Evolutionary conservation across 257 asterid genomes (phyloP).

Genomic region (Solanum arcanum): DNA sequence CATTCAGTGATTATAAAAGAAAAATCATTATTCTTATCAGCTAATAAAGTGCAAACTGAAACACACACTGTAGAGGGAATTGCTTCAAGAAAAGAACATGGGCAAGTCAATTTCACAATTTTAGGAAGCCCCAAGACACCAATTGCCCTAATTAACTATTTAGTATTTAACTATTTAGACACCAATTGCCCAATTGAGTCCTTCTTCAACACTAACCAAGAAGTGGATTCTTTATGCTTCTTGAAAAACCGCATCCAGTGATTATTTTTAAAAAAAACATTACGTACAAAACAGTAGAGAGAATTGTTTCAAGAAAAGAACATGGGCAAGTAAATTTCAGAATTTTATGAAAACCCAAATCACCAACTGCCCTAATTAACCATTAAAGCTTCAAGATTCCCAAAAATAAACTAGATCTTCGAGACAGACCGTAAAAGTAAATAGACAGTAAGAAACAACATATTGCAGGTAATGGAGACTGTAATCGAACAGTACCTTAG

Average conservation of each 20-base stretch:
- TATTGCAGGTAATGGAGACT: not conserved
- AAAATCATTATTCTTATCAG: not conserved
- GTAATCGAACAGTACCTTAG: not conserved
- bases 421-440: not conserved
- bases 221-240: not conserved
- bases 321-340: not conserved
- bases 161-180: not conserved
- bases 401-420: not conserved
- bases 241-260: not conserved
- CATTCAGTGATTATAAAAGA: not conserved
- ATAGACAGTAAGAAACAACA: not conserved
- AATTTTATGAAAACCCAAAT: not conserved
- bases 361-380: not conserved
- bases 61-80: not conserved
- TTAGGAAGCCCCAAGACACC: not conserved
- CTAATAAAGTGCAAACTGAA: not conserved
- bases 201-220: not conserved
- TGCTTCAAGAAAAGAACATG: not conserved
- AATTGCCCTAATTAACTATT: not conserved
- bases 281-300: not conserved
- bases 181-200: not conserved
- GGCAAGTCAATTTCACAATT: not conserved
- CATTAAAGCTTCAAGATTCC: not conserved
- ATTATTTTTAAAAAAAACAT: not conserved
- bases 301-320: not conserved